A percentile compares a stretch with the other conserved stretches of the same genome.
These are phyloP conservation scores for Gynandropsis gynandra DNA, from an alignment of 345 rosid species.

Conservation along the genomic window DNA sequence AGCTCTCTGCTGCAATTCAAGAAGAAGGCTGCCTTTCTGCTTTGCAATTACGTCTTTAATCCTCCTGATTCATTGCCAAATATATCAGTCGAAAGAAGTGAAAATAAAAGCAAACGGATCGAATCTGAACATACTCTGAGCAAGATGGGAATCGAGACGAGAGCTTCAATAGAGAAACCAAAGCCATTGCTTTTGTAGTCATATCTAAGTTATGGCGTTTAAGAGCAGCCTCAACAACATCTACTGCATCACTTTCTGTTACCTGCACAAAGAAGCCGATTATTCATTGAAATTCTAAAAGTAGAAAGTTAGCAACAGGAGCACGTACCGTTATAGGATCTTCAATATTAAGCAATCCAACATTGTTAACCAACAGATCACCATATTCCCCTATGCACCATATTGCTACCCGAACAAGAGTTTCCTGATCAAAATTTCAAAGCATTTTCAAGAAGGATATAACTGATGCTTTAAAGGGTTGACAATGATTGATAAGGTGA, in stretches of 20 bases:
- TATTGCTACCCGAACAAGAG: constrained; percentile 87
- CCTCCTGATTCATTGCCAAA: constrained; percentile 46
- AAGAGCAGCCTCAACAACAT: constrained; percentile 63
- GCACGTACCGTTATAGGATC: constrained; percentile 80
- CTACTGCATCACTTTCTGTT: constrained; percentile 86
- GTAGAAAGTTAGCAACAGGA: constrained; percentile 14
- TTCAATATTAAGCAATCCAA: constrained; percentile 79
- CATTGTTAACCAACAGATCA: constrained; percentile 82
- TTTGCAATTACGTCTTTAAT: constrained; percentile 56
- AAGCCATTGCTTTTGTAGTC: constrained; percentile 85
- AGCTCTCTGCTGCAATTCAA: constrained; percentile 98
- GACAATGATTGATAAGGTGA: constrained; percentile 18
- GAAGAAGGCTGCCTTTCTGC: constrained; percentile 82
- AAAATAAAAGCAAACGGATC: constrained; percentile 16
- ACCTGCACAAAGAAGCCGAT: constrained; percentile 50
- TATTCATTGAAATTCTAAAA: constrained; percentile 16
- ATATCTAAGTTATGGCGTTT: constrained; percentile 64
- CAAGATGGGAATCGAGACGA: constrained; percentile 96
- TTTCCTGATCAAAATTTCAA: constrained; percentile 52
- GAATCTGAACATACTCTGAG: constrained; percentile 56
- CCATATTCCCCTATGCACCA: constrained; percentile 99
- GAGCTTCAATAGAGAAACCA: constrained; percentile 78
- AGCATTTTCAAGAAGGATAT: constrained; percentile 18
- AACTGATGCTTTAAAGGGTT: constrained; percentile 6
- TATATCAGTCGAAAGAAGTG: constrained; percentile 13